Evolutionary conservation across 768 basidiomycete genomes (phyloP).

Genomic region (Auriscalpium microsporum): DNA sequence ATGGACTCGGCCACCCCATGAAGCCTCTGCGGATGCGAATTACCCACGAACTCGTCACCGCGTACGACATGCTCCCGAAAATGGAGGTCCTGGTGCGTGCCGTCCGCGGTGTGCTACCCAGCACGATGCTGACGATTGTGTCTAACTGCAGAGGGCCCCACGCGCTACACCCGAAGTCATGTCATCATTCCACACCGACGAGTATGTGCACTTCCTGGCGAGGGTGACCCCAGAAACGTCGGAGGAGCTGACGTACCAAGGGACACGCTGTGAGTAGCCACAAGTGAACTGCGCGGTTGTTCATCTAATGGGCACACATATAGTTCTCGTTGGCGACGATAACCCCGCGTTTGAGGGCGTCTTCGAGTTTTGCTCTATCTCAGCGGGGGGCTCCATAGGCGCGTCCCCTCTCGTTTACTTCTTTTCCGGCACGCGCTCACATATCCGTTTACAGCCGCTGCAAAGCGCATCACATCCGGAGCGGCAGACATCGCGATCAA

Average conservation of each 20-base stretch:
- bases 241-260: slow-evolving; percentile 76
- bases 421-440: background rate
- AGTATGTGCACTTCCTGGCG: slow-evolving; percentile 89
- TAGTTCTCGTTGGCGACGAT: slow-evolving; percentile 74
- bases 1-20: slow-evolving; percentile 88
- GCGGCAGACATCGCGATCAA: slow-evolving; percentile 81
- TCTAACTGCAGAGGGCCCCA: slow-evolving; percentile 21
- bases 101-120: background rate
- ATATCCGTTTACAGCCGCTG: slow-evolving; percentile 48
- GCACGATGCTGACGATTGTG: background rate
- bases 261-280: slow-evolving; percentile 68
- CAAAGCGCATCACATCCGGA: slow-evolving; percentile 71
- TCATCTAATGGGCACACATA: background rate
- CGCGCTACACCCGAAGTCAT: slow-evolving; percentile 38
- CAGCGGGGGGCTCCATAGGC: slow-evolving; percentile 93
- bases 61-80: slow-evolving; percentile 89
- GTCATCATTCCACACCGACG: slow-evolving; percentile 97
- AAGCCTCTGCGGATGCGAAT: slow-evolving; percentile 94
- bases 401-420: slow-evolving; percentile 18
- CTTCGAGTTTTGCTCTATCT: slow-evolving; percentile 95
- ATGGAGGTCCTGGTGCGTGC: slow-evolving; percentile 82
- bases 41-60: slow-evolving; percentile 83
- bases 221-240: slow-evolving; percentile 88
- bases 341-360: slow-evolving; percentile 95
- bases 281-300: background rate